Evolutionary conservation across 2,329 filamentous ascomycete species (phyloP).

Genomic region (Ophiognomonia clavigignenti-juglandacearum): DNA sequence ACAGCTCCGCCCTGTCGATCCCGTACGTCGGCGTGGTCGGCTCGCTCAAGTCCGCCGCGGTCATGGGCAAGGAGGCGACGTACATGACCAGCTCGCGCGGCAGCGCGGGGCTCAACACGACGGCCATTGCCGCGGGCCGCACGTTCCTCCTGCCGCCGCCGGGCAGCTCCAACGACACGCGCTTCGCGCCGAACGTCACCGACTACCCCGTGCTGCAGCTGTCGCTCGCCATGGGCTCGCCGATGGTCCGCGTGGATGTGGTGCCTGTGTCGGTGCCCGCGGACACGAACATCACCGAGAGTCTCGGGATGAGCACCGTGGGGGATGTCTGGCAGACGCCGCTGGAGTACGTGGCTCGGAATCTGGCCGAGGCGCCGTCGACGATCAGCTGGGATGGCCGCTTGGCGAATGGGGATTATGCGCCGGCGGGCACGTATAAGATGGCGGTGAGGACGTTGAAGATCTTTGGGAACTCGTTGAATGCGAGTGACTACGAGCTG

Average conservation of each 20-base stretch:
- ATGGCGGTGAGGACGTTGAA: constrained; percentile 43
- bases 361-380: constrained; percentile 17
- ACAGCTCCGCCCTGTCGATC: constrained; percentile 32
- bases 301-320: constrained; percentile 34
- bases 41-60: constrained; percentile 29
- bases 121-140: constrained; percentile 26
- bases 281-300: constrained; percentile 21
- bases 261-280: constrained; percentile 31
- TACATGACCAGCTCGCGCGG: constrained; percentile 29
- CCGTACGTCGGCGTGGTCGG: constrained; percentile 36
- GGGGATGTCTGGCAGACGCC: constrained; percentile 41
- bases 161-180: constrained; percentile 28
- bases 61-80: constrained; percentile 26
- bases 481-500: constrained; percentile 42
- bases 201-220: constrained; percentile 35
- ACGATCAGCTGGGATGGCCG: constrained; percentile 39
- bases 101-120: constrained; percentile 25
- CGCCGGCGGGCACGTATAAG: constrained; percentile 44
- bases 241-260: constrained; percentile 38
- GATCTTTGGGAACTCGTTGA: constrained; percentile 43
- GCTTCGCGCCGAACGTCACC: constrained; percentile 20
- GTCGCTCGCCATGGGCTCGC: constrained; percentile 40
- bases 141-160: constrained; percentile 38
- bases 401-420: constrained; percentile 41
- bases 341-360: constrained; percentile 15